A percentile compares a stretch with the other conserved stretches of the same genome.
Evolutionary conservation across 192 early-diverging fungal genomes (phyloP).

Genomic region (Backusella luteola): DNA sequence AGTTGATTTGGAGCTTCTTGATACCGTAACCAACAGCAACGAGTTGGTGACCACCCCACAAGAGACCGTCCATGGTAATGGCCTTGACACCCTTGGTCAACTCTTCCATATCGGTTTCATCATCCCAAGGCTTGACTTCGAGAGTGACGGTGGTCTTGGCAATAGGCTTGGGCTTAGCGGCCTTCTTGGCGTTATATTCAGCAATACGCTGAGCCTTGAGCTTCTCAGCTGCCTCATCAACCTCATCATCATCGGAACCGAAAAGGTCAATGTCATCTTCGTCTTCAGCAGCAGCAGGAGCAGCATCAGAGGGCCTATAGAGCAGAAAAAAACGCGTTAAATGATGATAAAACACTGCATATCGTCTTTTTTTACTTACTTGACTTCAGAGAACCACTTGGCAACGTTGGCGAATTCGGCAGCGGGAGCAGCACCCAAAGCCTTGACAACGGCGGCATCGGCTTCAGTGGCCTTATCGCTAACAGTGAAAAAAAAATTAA

Average conservation of each 20-base stretch:
- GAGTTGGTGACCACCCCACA: slow-evolving; percentile 83
- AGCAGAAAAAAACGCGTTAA: background rate
- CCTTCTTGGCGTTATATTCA: slow-evolving; percentile 92
- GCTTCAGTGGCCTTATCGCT: slow-evolving; percentile 26
- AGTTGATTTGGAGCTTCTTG: slow-evolving; percentile 93
- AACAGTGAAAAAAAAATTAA: background rate
- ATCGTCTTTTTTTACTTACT: slow-evolving; percentile 17
- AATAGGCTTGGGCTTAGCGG: slow-evolving; percentile 78
- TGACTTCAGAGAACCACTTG: slow-evolving; percentile 36
- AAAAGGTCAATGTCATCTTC: slow-evolving; percentile 97
- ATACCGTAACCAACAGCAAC: slow-evolving; percentile 92
- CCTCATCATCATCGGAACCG: slow-evolving; percentile 91
- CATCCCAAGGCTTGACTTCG: slow-evolving; percentile 98
- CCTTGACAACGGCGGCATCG: slow-evolving; percentile 34
- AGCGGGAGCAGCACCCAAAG: slow-evolving; percentile 36
- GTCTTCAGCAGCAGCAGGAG: slow-evolving; percentile 65
- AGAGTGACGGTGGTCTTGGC: slow-evolving; percentile 93
- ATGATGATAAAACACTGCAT: background rate
- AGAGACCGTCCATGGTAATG: slow-evolving; percentile 85
- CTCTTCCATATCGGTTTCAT: slow-evolving; percentile 86
- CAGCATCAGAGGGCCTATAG: slow-evolving; percentile 43
- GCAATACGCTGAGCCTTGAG: slow-evolving; percentile 85
- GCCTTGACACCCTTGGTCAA: slow-evolving; percentile 69
- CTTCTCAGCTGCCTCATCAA: slow-evolving; percentile 88
- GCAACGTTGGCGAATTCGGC: slow-evolving; percentile 31